These are phyloP conservation scores for Podaxis carcinomalis DNA, from an alignment of 768 basidiomycete species.

Conservation along the genomic window DNA sequence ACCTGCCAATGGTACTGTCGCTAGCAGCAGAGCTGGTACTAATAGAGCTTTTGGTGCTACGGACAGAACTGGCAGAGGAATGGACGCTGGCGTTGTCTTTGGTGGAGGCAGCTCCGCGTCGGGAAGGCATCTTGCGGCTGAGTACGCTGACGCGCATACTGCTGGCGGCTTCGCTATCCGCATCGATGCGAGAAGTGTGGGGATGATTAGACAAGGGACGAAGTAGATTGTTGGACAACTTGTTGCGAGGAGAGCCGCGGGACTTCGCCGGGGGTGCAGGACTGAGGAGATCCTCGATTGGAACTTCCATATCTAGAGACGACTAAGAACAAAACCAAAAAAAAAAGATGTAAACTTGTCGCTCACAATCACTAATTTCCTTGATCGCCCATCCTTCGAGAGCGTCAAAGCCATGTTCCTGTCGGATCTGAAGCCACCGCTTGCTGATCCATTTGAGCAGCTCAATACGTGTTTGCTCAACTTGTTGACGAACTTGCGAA, in stretches of 20 bases:
- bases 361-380: slow-evolving; percentile 80
- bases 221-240: slow-evolving; percentile 14
- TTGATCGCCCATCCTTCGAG: slow-evolving; percentile 88
- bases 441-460: slow-evolving; percentile 71
- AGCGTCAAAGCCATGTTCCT: slow-evolving; percentile 73
- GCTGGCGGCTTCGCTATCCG: slow-evolving; percentile 37
- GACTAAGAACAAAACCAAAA: background rate
- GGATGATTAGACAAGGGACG: slow-evolving; percentile 27
- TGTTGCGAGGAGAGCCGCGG: slow-evolving; percentile 12
- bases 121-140: slow-evolving; percentile 21
- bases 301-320: slow-evolving; percentile 70
- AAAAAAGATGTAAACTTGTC: background rate
- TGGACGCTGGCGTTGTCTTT: slow-evolving; percentile 1
- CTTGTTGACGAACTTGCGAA: slow-evolving; percentile 63
- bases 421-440: slow-evolving; percentile 71
- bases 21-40: slow-evolving; percentile 10
- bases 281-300: slow-evolving; percentile 66
- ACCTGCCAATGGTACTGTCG: slow-evolving; percentile 9
- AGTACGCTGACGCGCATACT: slow-evolving; percentile 45
- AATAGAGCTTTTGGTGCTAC: slow-evolving; percentile 5
- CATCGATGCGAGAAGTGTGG: slow-evolving; percentile 31
- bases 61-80: slow-evolving; percentile 11
- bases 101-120: background rate
- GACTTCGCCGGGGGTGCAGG: slow-evolving; percentile 25
- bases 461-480: slow-evolving; percentile 69